phyloP scores from a whole-genome alignment of 257 asterid species.

The Jacaranda mimosifolia region DNA sequence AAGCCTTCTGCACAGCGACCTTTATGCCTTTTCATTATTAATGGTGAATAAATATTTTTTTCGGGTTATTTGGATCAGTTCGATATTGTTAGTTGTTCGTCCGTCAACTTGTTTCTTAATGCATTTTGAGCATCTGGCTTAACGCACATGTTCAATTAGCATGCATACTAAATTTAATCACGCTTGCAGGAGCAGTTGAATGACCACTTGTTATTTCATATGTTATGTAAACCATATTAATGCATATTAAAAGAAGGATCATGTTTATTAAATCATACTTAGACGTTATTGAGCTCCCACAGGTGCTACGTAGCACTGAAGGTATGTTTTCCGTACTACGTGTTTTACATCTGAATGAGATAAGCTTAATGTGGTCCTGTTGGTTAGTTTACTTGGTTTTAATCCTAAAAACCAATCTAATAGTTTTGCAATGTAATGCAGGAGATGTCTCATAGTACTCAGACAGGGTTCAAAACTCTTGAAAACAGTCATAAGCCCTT shows the following conservation, averaged over 20 bases:
- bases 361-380: constrained; percentile 12
- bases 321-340: constrained; percentile 3
- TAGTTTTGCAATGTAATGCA: constrained; percentile 50
- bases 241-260: background rate
- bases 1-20: constrained; percentile 41
- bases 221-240: constrained; percentile 23
- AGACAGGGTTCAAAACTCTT: constrained; percentile 70
- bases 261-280: background rate
- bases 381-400: constrained; percentile 4
- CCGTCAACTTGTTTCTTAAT: constrained; percentile 15
- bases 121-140: constrained; percentile 28
- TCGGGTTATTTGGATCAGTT: constrained; percentile 9
- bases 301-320: constrained; percentile 15
- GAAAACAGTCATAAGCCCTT: constrained; percentile 79
- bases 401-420: constrained; percentile 14
- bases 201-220: background rate
- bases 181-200: background rate
- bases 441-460: constrained; percentile 77
- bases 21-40: constrained; percentile 12
- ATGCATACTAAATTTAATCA: background rate
- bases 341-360: constrained; percentile 2
- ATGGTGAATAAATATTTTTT: background rate
- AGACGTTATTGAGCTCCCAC: constrained; percentile 19
- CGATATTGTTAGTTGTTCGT: background rate
- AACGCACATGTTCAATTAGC: background rate